Evolutionary conservation across 1,284 basidiomycete species (phyloP).

Genomic region (Caloboletus firmus): DNA sequence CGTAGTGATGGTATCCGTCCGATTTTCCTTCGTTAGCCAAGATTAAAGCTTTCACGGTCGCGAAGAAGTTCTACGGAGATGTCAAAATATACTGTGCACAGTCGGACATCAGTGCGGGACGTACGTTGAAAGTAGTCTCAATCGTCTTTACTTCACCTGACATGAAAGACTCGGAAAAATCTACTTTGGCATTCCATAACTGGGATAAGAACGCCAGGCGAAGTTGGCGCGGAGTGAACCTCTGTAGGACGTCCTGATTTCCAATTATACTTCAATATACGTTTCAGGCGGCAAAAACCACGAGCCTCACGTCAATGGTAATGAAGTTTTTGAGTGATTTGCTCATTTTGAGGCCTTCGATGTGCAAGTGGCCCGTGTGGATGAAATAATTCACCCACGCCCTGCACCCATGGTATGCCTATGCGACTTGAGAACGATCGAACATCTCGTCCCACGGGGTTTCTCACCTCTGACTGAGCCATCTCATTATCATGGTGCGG

Average conservation of each 20-base stretch:
- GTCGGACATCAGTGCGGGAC: conserved; percentile 21
- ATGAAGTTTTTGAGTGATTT: conserved; percentile 99
- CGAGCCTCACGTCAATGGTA: conserved; percentile 83
- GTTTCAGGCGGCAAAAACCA: conserved; percentile 2
- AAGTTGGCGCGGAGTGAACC: conserved; percentile 85
- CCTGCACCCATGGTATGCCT: conserved; percentile 90
- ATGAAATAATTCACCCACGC: conserved; percentile 99
- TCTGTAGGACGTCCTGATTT: conserved; percentile 82
- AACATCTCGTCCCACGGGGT: conserved; percentile 5
- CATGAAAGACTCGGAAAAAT: conserved; percentile 92
- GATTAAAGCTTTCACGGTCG: conserved; percentile 80
- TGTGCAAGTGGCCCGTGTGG: conserved; percentile 98
- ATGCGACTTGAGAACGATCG: conserved; percentile 13
- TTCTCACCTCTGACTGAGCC: conserved; percentile 88
- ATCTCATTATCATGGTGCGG: conserved; percentile 99
- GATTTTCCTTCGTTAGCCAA: conserved; percentile 48
- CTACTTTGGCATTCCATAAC: conserved; percentile 90
- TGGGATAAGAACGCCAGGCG: conserved; percentile 94
- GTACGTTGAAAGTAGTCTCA: conserved; percentile 86
- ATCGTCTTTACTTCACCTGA: conserved; percentile 86
- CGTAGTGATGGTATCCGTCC: conserved; percentile 64
- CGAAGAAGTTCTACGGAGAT: conserved; percentile 90
- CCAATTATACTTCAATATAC: conserved; percentile 5
- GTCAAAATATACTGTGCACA: conserved; percentile 6
- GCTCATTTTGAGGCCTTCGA: conserved; percentile 99